Base-by-base conservation (phyloP, 768 basidiomycete species). In the Grammothele lineata region DNA sequence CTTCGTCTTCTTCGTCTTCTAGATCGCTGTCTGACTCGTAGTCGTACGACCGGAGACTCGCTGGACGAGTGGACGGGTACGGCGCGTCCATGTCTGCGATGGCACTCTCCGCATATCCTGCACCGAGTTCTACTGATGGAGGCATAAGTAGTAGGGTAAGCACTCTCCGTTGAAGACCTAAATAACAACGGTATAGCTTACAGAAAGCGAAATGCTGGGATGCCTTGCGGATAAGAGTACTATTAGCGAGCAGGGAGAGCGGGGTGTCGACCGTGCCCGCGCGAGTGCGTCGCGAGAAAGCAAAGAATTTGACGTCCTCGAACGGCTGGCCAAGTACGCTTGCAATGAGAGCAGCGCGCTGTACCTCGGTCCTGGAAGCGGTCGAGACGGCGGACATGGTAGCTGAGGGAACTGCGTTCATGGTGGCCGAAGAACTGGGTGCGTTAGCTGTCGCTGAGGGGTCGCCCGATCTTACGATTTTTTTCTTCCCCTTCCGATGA, bases 261-360 rank as follows among this genome's bases (percentile, higher is more conserved):
- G 45, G 45, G 2, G 40, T 22, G 30, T 43, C 17, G n/a, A 51
- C 50, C 6, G 9, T 7, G 0, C 37, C 45, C 8, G 25, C 5
- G 10, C 19, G 21, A 14, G 7, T 7, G 14, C 45, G 45, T 15
- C 50, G 45, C 5, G 50, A 47, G 37, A 42, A 51, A 12, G 25
- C 33, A 24, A 38, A 43, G 40, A 51, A 51, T 32, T 51, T 46
- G 45, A 43, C 23, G 45, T 51, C 50, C n/a, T 46, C 50, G 33
- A 51, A 51, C 9, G 37, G 19, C 17, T 17, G 41, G 30, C 41
- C 41, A 14, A 30, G 10, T 11, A 43, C 7, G 17, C 41, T 43
- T 5, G 41, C 27, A 3, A 43, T 19, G 3, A 43, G 18, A 6
- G 18, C 35, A 6, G 35, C 12, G 35, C 35, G 35, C 35, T 36